Evolutionary conservation across 805 yeast genomes (phyloP).

Genomic region (Wickerhamiella kazuoi): DNA sequence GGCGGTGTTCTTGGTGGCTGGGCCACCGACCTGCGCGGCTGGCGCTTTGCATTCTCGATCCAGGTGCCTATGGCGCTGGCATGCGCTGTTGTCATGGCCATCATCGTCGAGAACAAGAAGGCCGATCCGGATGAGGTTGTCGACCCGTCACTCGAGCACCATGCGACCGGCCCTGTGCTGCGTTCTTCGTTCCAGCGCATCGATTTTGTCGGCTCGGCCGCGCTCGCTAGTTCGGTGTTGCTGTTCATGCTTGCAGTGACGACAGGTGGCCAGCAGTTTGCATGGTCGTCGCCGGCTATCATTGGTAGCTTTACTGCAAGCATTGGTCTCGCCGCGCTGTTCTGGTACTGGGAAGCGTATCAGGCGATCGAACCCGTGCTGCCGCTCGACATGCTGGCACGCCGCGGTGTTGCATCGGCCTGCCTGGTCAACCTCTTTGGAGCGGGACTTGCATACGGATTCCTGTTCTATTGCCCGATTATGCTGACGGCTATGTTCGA

Average conservation of each 20-base stretch:
- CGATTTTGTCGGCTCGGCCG: constrained; percentile 47
- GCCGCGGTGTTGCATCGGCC: constrained; percentile 45
- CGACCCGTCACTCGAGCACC: constrained; percentile 1
- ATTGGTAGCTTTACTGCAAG: constrained; percentile 25
- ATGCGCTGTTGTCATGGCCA: constrained; percentile 20
- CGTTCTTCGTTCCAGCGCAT: constrained; percentile 36
- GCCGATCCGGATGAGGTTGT: constrained; percentile 17
- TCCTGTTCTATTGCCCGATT: constrained; percentile 54
- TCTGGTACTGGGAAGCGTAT: constrained; percentile 34
- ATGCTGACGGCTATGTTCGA: constrained; percentile 49
- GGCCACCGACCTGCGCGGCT: constrained; percentile 35
- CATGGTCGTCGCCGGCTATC: constrained; percentile 26
- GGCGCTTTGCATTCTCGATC: constrained; percentile 35
- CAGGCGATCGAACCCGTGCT: constrained; percentile 48
- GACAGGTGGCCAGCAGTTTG: constrained; percentile 39
- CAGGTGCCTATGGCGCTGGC: constrained; percentile 27
- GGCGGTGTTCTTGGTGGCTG: constrained; percentile 48
- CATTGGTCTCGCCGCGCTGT: constrained; percentile 21
- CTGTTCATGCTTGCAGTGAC: constrained; percentile 48
- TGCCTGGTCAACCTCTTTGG: constrained; percentile 53
- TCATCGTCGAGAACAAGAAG: constrained; percentile 9
- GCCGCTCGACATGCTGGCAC: constrained; percentile 40
- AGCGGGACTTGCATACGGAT: constrained; percentile 49
- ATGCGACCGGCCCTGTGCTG: constrained; percentile 19
- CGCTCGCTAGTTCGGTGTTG: constrained; percentile 41